phyloP scores from a whole-genome alignment of 2,329 filamentous ascomycete species.

The Fusarium begoniae region DNA sequence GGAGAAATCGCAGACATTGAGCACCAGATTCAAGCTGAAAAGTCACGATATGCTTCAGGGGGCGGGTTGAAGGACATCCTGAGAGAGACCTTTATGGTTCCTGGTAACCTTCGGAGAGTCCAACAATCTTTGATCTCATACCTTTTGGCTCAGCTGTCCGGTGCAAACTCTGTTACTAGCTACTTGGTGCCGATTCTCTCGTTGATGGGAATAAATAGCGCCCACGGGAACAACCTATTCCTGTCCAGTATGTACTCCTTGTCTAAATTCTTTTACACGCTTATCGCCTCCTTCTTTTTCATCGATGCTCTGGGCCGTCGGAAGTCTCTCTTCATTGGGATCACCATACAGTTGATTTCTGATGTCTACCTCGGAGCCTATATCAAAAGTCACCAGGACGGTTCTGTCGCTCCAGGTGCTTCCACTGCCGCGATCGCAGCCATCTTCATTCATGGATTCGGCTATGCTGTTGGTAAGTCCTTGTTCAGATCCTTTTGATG shows the following conservation, averaged over 20 bases:
- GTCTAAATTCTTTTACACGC: conserved; percentile 50
- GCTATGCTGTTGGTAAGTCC: conserved; percentile 47
- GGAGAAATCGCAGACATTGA: conserved; percentile 45
- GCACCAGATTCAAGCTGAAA: conserved; percentile 20
- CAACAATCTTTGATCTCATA: conserved; percentile 51
- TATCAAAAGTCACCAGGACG: conserved; percentile 47
- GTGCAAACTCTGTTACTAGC: conserved; percentile 54
- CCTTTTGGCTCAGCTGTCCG: conserved; percentile 54
- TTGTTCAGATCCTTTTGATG: background rate
- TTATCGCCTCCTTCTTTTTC: background rate
- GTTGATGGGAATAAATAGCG: conserved; percentile 39
- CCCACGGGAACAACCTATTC: conserved; percentile 48
- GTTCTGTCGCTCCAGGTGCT: conserved; percentile 39
- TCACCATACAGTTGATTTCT: conserved; percentile 50
- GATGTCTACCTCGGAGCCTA: conserved; percentile 54
- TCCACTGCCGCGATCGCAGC: conserved; percentile 53
- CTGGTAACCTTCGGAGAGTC: conserved; percentile 51
- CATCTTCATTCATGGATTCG: conserved; percentile 57
- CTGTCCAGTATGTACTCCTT: conserved; percentile 54
- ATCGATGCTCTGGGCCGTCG: background rate
- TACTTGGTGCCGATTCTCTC: conserved; percentile 55
- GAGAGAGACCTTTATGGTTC: conserved; percentile 50
- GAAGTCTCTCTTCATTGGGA: conserved; percentile 48
- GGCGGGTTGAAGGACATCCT: conserved; percentile 33
- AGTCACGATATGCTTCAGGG: conserved; percentile 12